Evolutionary conservation across 192 early-diverging fungal genomes (phyloP).

Genomic region (Dimargaris verticillata): DNA sequence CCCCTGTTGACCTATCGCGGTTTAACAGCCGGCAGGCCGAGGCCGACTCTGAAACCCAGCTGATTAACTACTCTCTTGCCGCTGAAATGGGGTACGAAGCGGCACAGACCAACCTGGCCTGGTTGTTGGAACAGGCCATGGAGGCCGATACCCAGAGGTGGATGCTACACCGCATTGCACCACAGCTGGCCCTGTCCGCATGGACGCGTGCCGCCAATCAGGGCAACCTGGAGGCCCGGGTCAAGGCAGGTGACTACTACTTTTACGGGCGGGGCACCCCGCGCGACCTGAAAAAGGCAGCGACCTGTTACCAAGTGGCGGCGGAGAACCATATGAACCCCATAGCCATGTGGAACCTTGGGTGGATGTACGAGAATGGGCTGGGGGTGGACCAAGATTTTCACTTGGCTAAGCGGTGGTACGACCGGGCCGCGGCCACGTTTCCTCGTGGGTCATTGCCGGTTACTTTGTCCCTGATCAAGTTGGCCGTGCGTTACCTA

Average conservation of each 20-base stretch:
- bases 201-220: slow-evolving; percentile 94
- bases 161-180: slow-evolving; percentile 1
- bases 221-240: slow-evolving; percentile 70
- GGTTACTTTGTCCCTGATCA: slow-evolving; percentile 52
- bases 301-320: slow-evolving; percentile 66
- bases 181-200: slow-evolving; percentile 55
- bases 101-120: slow-evolving; percentile 80
- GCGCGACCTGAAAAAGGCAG: slow-evolving; percentile 54
- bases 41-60: slow-evolving; percentile 44
- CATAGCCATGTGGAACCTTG: slow-evolving; percentile 92
- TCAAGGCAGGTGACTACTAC: slow-evolving; percentile 89
- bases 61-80: slow-evolving; percentile 58
- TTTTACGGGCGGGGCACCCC: slow-evolving; percentile 62
- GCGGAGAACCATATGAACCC: slow-evolving; percentile 55
- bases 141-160: background rate
- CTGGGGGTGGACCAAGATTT: slow-evolving; percentile 80
- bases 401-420: slow-evolving; percentile 83
- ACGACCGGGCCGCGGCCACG: slow-evolving; percentile 61
- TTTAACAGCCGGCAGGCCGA: slow-evolving; percentile 36
- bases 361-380: slow-evolving; percentile 91
- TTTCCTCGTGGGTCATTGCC: slow-evolving; percentile 72
- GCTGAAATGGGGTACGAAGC: slow-evolving; percentile 82
- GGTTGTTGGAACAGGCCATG: slow-evolving; percentile 49
- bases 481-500: slow-evolving; percentile 45
- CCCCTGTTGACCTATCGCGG: slow-evolving; percentile 26